A percentile compares a stretch with the other conserved stretches of the same genome.
These are phyloP conservation scores for Rhizomucor miehei DNA, from an alignment of 371 early-diverging fungal genomes.

Conservation along the genomic window DNA sequence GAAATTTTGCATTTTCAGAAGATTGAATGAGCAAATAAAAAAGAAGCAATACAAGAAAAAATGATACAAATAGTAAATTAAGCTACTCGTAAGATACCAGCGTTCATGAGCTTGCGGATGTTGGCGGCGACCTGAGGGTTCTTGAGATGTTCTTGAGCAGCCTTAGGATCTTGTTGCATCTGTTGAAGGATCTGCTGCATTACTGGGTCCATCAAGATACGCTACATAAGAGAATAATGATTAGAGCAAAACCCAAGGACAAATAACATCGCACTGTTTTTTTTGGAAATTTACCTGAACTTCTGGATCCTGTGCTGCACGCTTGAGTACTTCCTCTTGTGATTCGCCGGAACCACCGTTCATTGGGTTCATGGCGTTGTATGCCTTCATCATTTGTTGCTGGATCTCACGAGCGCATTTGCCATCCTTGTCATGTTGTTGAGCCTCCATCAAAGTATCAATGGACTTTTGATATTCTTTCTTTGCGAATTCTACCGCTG, in stretches of 20 bases:
- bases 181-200: conserved; percentile 96
- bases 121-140: conserved; percentile 94
- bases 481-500: conserved; percentile 86
- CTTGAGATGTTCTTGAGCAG: conserved; percentile 87
- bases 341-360: conserved; percentile 46
- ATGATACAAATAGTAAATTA: conserved; percentile 20
- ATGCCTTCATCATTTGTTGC: conserved; percentile 74
- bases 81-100: conserved; percentile 78
- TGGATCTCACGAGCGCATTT: conserved; percentile 85
- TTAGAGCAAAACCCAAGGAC: not conserved
- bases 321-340: conserved; percentile 79
- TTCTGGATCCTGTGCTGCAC: conserved; percentile 92
- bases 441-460: conserved; percentile 80
- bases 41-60: too few species aligned
- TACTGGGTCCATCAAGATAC: conserved; percentile 88
- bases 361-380: conserved; percentile 70
- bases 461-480: conserved; percentile 84
- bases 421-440: conserved; percentile 75
- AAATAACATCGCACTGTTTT: not conserved
- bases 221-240: conserved; percentile 19
- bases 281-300: conserved; percentile 51
- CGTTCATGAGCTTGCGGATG: conserved; percentile 88
- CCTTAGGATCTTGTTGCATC: conserved; percentile 94
- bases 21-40: too few species aligned
- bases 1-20: too few species aligned